Evolutionary conservation across 345 rosid species (phyloP), one percentile per base, ranked within the genome.

Genomic region (Hypericum perforatum): DNA sequence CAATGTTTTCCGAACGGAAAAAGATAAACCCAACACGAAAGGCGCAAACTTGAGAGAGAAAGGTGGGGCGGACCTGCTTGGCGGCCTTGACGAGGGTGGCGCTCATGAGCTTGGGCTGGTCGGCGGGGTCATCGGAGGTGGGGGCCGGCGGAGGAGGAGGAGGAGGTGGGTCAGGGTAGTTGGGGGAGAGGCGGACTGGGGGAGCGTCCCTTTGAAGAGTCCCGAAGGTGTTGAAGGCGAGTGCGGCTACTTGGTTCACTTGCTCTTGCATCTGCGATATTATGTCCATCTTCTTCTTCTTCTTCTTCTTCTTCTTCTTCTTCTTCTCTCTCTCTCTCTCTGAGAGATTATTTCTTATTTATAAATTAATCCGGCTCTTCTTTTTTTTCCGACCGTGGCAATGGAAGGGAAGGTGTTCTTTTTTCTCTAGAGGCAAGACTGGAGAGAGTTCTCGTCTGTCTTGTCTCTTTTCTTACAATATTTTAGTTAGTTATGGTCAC

Each of bases 191-290:
- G 37, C 94, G 77, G 2, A 83, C 88, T 0, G 90, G 86, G 42
- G 85, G 95, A 7, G 94, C 88, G 69, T 92, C 98, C 57, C 95
- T 71, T 65, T 88, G 96, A 0, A 92, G 63, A 0, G 81, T 63
- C 15, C 96, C 96, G 16, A 85, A 76, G n/a, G 88, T 78, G 70
- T 88, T 92, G 65, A 92, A 85, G 11, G 94, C 71, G 37, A 83
- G 71, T 0, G 82, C 76, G 6, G 95, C 95, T 11, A 92, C 70
- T 8, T 74, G 46, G 54, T 88, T 82, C 43, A 85, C 86, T 72
- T 88, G 96, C 53, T 92, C 98, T 70, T 92, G 96, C 57, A 92
- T 75, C 70, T 92, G 98, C 32, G 95, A 85, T 6, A 92, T 92
- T 65, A 88, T 77, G 63, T 85, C 96, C 96, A 92, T 88, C 69